Percentiles rank a stretch among this genome's conserved stretches.
Conservation (phyloP, 2,329 filamentous ascomycete genomes). For the Trichoderma oligosporum region DNA sequence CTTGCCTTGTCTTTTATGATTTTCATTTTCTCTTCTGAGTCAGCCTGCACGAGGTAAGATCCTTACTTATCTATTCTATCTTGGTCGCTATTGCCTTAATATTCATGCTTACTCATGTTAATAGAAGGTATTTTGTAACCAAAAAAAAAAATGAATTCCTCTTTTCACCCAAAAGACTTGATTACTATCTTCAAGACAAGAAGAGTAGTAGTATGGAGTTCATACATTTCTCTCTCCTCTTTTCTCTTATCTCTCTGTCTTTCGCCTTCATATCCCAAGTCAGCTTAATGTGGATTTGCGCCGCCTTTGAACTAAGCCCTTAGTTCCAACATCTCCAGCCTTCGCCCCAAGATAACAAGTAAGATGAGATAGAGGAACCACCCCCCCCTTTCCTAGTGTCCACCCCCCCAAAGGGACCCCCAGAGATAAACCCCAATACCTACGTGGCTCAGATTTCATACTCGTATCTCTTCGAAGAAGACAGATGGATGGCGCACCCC, state of each 20-base stretch:
- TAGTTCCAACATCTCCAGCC: constrained; percentile 8
- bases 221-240: not conserved
- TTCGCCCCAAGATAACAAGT: constrained; percentile 15
- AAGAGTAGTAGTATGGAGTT: too few species aligned
- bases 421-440: constrained; percentile 1
- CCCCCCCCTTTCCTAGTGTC: not conserved
- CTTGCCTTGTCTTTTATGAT: not conserved
- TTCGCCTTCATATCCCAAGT: constrained; percentile 7
- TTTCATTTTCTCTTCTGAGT: too few species aligned
- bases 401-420: not conserved
- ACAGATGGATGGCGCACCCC: constrained; percentile 6
- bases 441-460: not conserved
- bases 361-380: not conserved
- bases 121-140: too few species aligned
- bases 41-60: too few species aligned
- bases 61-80: too few species aligned
- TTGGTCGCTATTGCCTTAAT: too few species aligned
- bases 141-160: too few species aligned
- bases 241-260: not conserved
- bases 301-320: constrained; percentile 18
- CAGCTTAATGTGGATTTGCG: constrained; percentile 9
- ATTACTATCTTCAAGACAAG: too few species aligned
- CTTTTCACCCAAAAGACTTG: too few species aligned
- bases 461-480: not conserved
- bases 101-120: too few species aligned